Conservation (phyloP, 805 yeast species). For the Sugiyamaella marilandica region DNA sequence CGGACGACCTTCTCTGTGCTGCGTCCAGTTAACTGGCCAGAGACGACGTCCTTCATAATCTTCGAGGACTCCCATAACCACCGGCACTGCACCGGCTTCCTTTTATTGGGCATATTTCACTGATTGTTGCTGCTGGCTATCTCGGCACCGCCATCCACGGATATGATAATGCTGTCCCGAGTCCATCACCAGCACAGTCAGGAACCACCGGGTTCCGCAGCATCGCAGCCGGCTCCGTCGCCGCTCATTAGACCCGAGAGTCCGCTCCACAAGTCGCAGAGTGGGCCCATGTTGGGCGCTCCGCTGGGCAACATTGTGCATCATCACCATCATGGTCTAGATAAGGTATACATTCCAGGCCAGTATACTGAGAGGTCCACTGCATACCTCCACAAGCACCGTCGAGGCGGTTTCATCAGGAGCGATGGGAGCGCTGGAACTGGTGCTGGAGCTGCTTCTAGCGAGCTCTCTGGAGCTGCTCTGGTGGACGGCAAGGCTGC, state of each 20-base stretch:
- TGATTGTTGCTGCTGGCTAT: neutral
- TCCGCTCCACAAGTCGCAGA: conserved; percentile 8
- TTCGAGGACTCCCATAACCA: neutral
- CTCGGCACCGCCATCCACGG: neutral
- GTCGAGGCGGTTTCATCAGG: conserved; percentile 26
- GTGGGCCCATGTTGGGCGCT: conserved; percentile 2
- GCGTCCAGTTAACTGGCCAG: too few relatives aligned
- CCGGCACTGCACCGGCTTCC: neutral
- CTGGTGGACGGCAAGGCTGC: neutral
- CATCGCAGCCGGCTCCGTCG: neutral
- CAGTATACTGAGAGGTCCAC: conserved; percentile 14
- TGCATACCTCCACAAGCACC: conserved; percentile 18
- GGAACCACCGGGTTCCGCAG: neutral
- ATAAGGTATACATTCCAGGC: conserved; percentile 14
- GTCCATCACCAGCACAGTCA: neutral
- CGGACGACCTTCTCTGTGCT: too few relatives aligned
- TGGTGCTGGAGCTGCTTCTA: conserved; percentile 37
- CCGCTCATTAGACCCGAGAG: neutral
- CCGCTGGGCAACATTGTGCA: neutral
- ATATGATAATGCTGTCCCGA: conserved; percentile 1
- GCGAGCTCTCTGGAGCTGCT: neutral
- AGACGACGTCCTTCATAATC: too few relatives aligned
- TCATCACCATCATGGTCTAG: conserved; percentile 3
- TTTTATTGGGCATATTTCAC: neutral
- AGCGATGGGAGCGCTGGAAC: conserved; percentile 44